These are phyloP conservation scores for Candida namnaoensis DNA, from an alignment of 805 yeast species.

Conservation along the genomic window DNA sequence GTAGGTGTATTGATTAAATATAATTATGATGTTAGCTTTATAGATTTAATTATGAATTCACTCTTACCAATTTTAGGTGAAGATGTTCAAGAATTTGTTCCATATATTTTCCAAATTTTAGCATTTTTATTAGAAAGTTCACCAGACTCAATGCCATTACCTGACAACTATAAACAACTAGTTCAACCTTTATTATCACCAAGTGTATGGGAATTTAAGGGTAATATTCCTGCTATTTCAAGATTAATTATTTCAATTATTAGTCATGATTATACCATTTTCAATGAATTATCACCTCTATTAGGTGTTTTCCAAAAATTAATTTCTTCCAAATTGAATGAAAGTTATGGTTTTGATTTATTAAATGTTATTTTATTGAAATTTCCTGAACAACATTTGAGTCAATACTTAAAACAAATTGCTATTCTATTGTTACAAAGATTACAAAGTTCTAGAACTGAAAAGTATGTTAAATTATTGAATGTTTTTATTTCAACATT, in stretches of 20 bases:
- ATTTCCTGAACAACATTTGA: constrained; percentile 41
- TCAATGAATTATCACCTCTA: constrained; percentile 58
- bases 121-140: constrained; percentile 64
- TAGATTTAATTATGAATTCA: constrained; percentile 51
- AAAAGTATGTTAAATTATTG: constrained; percentile 66
- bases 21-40: constrained; percentile 22
- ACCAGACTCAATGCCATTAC: constrained; percentile 41
- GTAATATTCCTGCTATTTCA: constrained; percentile 90
- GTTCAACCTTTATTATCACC: constrained; percentile 83
- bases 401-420: constrained; percentile 57
- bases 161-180: constrained; percentile 55
- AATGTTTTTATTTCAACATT: constrained; percentile 52
- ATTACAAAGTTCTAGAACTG: constrained; percentile 74
- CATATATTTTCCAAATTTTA: constrained; percentile 87
- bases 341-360: constrained; percentile 76
- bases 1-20: constrained; percentile 67
- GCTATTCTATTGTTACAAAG: constrained; percentile 73
- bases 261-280: constrained; percentile 24
- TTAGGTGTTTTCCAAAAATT: constrained; percentile 95
- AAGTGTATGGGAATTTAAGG: constrained; percentile 86
- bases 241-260: constrained; percentile 66
- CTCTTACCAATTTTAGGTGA: constrained; percentile 60
- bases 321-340: constrained; percentile 77
- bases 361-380: constrained; percentile 57
- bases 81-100: constrained; percentile 91